A percentile compares a stretch with the other conserved stretches of the same genome.
phyloP scores from a whole-genome alignment of 306 rosid genomes.

The Parietaria judaica region DNA sequence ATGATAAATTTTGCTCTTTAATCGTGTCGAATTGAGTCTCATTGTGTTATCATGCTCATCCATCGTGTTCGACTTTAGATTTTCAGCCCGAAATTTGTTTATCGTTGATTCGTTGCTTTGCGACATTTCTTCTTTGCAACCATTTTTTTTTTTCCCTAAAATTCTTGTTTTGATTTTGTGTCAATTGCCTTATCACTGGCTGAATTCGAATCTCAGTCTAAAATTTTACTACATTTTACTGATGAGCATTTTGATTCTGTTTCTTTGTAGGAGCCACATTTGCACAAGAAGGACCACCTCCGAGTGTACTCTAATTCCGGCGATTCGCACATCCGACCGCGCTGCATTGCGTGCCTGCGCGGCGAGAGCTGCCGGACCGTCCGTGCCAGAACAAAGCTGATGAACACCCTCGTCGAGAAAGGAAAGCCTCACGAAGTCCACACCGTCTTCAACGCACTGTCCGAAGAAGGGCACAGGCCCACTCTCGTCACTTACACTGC shows the following conservation, averaged over 20 bases:
- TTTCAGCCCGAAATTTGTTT: too few relatives aligned
- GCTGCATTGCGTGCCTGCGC: conserved; percentile 55
- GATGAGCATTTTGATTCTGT: conserved; percentile 10
- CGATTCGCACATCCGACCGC: conserved; percentile 35
- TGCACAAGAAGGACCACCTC: conserved; percentile 30
- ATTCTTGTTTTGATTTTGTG: too few relatives aligned
- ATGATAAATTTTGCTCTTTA: too few relatives aligned
- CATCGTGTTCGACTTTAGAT: too few relatives aligned
- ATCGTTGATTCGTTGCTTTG: too few relatives aligned
- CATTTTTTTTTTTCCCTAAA: too few relatives aligned
- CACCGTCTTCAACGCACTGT: conserved; percentile 45
- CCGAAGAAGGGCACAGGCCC: conserved; percentile 81
- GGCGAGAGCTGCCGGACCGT: conserved; percentile 62
- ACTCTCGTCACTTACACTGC: conserved; percentile 80
- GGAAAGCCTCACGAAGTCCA: conserved; percentile 79
- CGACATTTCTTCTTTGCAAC: too few relatives aligned
- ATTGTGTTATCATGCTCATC: too few relatives aligned
- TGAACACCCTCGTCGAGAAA: conserved; percentile 54
- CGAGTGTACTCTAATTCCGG: conserved; percentile 35
- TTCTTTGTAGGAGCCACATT: conserved; percentile 35
- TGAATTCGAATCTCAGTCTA: too few relatives aligned
- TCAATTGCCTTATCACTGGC: too few relatives aligned
- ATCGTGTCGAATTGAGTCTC: too few relatives aligned
- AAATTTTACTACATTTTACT: too few relatives aligned
- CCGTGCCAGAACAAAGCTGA: conserved; percentile 76